These are phyloP conservation scores for Daedaleopsis sinensis DNA, from an alignment of 768 basidiomycete species.

Conservation along the genomic window DNA sequence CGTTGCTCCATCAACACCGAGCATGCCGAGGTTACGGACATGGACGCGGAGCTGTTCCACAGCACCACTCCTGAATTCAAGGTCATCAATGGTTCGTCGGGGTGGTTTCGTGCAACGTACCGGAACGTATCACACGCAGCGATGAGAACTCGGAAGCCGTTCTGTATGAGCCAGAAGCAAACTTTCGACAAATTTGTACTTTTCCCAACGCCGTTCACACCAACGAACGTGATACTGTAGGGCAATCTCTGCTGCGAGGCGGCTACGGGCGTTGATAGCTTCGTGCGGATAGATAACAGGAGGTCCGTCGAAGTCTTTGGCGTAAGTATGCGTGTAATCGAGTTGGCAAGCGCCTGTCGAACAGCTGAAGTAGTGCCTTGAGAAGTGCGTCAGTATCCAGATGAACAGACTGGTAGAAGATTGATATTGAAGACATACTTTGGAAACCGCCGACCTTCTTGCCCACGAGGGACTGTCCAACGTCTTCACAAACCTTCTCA, in stretches of 20 bases:
- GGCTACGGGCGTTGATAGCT: constrained; percentile 72
- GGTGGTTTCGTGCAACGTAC: constrained; percentile 37
- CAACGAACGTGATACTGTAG: constrained; percentile 94
- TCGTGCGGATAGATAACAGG: constrained; percentile 88
- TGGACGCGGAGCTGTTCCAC: constrained; percentile 98
- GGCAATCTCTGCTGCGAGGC: constrained; percentile 81
- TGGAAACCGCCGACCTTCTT: constrained; percentile 90
- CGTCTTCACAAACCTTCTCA: constrained; percentile 91
- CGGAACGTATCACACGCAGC: constrained; percentile 99
- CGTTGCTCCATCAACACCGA: constrained; percentile 68
- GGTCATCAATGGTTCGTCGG: constrained; percentile 2
- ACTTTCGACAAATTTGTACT: constrained; percentile 98
- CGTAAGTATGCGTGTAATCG: constrained; percentile 91
- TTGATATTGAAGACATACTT: constrained; percentile 51
- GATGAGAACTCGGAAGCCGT: constrained; percentile 89
- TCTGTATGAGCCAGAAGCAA: constrained; percentile 99
- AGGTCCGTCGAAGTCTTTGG: constrained; percentile 98
- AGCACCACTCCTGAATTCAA: constrained; percentile 74
- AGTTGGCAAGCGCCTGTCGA: constrained; percentile 77
- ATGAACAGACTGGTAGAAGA: neutral
- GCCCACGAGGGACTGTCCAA: constrained; percentile 88
- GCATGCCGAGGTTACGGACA: constrained; percentile 89
- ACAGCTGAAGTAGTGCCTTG: constrained; percentile 81
- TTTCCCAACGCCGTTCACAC: constrained; percentile 99
- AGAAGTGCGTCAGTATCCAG: constrained; percentile 10